Percentiles rank a stretch among this genome's conserved stretches.
Conservation (phyloP, 306 rosid genomes). For the Ormosia emarginata region DNA sequence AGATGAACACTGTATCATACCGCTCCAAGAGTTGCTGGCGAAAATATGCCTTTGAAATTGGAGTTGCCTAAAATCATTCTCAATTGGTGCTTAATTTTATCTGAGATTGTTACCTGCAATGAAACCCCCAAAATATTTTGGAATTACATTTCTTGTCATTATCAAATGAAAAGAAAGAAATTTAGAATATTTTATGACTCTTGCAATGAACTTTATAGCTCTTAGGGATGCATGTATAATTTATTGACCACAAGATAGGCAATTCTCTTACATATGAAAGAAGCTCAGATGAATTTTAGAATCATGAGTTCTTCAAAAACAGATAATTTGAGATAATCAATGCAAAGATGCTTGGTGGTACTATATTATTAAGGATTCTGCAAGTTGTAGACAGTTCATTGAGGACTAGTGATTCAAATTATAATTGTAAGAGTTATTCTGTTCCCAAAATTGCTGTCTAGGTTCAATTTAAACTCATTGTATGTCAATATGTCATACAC, state of each 20-base stretch:
- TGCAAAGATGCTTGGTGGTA: background rate
- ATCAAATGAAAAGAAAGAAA: background rate
- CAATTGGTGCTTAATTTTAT: slow-evolving; percentile 26
- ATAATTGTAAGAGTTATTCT: background rate
- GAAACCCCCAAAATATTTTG: background rate
- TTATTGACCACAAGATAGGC: background rate
- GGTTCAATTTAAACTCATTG: background rate
- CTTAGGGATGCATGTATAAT: background rate
- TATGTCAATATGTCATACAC: background rate
- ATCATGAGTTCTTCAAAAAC: background rate
- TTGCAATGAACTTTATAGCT: background rate
- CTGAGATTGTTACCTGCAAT: slow-evolving; percentile 37
- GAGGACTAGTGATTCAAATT: background rate
- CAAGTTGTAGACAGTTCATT: background rate
- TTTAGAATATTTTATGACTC: background rate
- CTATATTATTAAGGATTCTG: background rate
- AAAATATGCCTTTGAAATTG: slow-evolving; percentile 55
- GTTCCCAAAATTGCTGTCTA: background rate
- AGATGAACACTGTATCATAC: slow-evolving; percentile 32
- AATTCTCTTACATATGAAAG: background rate
- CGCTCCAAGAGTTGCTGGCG: slow-evolving; percentile 86
- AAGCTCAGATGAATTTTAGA: background rate
- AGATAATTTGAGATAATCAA: background rate
- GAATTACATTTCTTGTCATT: background rate
- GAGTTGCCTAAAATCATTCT: slow-evolving; percentile 28